Percentiles rank a stretch among this genome's conserved stretches.
Evolutionary conservation across 164 flowering plant genomes (phyloP).

Genomic region (Sedum album): DNA sequence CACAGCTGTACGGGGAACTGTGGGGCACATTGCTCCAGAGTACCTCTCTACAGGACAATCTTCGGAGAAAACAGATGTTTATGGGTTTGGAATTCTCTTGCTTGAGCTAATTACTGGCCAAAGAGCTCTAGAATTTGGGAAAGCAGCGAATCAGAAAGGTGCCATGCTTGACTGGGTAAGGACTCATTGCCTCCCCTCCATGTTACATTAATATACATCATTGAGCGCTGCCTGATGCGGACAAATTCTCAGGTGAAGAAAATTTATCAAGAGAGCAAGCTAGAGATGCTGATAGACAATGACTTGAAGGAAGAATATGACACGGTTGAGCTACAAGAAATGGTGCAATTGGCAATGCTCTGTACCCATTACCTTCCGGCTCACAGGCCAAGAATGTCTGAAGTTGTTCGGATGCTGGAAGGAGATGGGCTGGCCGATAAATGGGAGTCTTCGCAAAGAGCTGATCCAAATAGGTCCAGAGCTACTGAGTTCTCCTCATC

Average conservation of each 20-base stretch:
- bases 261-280: not conserved
- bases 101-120: constrained; percentile 2
- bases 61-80: not conserved
- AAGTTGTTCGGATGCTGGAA: constrained; percentile 1
- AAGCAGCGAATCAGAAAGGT: not conserved
- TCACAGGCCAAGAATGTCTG: constrained; percentile 2
- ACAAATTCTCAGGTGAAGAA: not conserved
- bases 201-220: not conserved
- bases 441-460: not conserved
- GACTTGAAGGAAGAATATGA: constrained; percentile 1
- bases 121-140: not conserved
- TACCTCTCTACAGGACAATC: not conserved
- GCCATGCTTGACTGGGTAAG: constrained; percentile 3
- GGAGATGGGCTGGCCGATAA: not conserved
- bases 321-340: not conserved
- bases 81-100: not conserved
- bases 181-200: not conserved
- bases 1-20: not conserved
- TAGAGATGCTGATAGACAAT: constrained; percentile 6
- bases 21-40: constrained; percentile 2
- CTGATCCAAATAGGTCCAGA: not conserved
- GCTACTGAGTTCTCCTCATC: not conserved
- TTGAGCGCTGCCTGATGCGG: not conserved
- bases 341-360: not conserved
- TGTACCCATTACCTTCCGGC: not conserved